phyloP scores from a whole-genome alignment of 2,329 filamentous ascomycete genomes.

The Sporothrix pseudoabietina region DNA sequence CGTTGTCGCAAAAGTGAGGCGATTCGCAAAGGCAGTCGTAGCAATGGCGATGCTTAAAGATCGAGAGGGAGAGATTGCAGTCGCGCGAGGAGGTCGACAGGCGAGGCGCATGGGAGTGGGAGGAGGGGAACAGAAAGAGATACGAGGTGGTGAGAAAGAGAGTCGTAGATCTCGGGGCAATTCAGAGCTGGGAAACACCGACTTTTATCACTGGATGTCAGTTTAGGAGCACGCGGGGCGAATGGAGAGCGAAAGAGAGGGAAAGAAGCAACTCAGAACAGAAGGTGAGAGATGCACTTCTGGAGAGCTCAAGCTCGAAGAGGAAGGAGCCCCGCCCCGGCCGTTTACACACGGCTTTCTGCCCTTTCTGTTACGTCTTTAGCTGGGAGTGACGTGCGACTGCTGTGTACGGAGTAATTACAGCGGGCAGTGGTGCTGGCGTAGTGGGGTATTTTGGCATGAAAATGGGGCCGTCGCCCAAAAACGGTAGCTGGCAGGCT shows the following conservation, averaged over 20 bases:
- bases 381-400: not conserved
- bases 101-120: constrained; percentile 23
- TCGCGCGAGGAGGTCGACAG: not conserved
- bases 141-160: not conserved
- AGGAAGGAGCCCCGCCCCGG: constrained; percentile 30
- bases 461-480: not conserved
- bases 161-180: not conserved
- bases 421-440: not conserved
- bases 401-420: not conserved
- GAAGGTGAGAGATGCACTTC: not conserved
- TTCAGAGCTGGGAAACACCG: not conserved
- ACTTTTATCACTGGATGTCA: not conserved
- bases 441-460: not conserved
- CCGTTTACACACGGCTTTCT: constrained; percentile 22
- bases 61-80: not conserved
- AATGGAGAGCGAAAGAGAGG: not conserved
- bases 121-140: not conserved
- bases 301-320: constrained; percentile 20
- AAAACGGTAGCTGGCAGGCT: not conserved
- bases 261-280: too few species aligned
- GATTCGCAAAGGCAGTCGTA: not conserved
- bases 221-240: not conserved
- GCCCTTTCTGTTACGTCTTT: not conserved
- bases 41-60: not conserved
- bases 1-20: not conserved